Evolutionary conservation across 345 rosid genomes (phyloP).

Genomic region (Erodium maritimum): DNA sequence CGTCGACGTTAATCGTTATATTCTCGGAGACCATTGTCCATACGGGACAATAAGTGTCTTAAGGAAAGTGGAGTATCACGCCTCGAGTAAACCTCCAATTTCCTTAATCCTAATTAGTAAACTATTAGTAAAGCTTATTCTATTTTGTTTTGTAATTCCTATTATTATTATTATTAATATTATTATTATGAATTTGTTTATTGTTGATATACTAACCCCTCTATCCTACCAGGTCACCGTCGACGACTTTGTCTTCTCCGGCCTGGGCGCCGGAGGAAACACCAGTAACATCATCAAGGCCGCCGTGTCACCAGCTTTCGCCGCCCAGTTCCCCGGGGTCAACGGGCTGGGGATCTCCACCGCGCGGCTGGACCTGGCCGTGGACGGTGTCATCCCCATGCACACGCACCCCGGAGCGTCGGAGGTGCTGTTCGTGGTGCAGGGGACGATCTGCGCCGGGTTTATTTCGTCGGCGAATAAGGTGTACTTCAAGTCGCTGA

Average conservation of each 20-base stretch:
- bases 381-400: constrained; percentile 65
- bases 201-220: too few relatives aligned
- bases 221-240: constrained; percentile 41
- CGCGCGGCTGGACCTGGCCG: constrained; percentile 62
- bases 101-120: too few relatives aligned
- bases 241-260: constrained; percentile 46
- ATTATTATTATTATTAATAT: too few relatives aligned
- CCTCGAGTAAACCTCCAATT: too few relatives aligned
- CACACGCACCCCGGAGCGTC: constrained; percentile 78
- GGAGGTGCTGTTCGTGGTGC: constrained; percentile 43
- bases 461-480: constrained; percentile 45
- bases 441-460: constrained; percentile 49
- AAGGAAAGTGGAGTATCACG: too few relatives aligned
- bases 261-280: constrained; percentile 48
- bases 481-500: constrained; percentile 37
- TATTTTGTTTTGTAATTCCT: too few relatives aligned
- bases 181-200: too few relatives aligned
- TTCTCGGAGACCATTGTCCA: too few relatives aligned
- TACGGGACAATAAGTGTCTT: too few relatives aligned
- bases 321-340: constrained; percentile 46
- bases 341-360: constrained; percentile 72
- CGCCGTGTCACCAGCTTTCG: constrained; percentile 62
- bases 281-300: constrained; percentile 62
- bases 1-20: too few relatives aligned
- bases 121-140: too few relatives aligned